Evolutionary conservation across 2,329 filamentous ascomycete genomes (phyloP).

Genomic region (Cladosporium sp.): DNA sequence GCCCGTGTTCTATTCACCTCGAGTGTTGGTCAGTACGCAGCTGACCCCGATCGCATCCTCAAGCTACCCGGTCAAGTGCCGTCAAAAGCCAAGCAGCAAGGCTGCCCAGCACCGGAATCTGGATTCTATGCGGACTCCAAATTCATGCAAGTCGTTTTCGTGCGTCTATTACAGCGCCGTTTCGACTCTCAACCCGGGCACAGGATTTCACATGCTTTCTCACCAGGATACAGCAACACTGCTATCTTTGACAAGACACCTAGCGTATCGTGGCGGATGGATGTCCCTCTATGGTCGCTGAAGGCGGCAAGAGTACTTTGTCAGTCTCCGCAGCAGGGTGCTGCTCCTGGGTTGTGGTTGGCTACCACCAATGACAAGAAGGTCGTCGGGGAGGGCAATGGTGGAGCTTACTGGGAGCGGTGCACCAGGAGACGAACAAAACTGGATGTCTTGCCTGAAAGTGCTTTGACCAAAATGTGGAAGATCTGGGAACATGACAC

Average conservation of each 20-base stretch:
- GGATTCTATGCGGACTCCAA: constrained; percentile 24
- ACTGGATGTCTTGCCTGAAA: constrained; percentile 13
- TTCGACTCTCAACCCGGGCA: constrained; percentile 15
- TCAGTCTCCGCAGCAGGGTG: constrained; percentile 23
- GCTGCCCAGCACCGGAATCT: neutral
- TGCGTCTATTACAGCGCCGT: constrained; percentile 20
- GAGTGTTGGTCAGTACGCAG: constrained; percentile 24
- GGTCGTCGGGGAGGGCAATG: constrained; percentile 9
- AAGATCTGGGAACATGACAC: constrained; percentile 18
- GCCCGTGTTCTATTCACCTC: constrained; percentile 28
- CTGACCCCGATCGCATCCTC: constrained; percentile 2
- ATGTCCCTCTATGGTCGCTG: constrained; percentile 22
- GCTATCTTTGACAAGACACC: constrained; percentile 23
- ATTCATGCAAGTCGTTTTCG: constrained; percentile 25
- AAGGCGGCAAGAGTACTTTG: constrained; percentile 18
- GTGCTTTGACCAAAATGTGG: constrained; percentile 15
- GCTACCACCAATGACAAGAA: constrained; percentile 19
- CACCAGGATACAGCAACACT: constrained; percentile 24
- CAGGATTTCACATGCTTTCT: constrained; percentile 23
- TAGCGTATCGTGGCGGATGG: constrained; percentile 6
- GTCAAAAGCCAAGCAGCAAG: neutral
- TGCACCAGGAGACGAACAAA: constrained; percentile 6
- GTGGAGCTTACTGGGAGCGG: constrained; percentile 23
- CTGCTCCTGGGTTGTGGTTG: constrained; percentile 27
- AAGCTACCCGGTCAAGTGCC: neutral